A percentile compares a stretch with the other conserved stretches of the same genome.
phyloP scores from a whole-genome alignment of 176 grass and related monocot genomes.

The Eremochloa ophiuroides region DNA sequence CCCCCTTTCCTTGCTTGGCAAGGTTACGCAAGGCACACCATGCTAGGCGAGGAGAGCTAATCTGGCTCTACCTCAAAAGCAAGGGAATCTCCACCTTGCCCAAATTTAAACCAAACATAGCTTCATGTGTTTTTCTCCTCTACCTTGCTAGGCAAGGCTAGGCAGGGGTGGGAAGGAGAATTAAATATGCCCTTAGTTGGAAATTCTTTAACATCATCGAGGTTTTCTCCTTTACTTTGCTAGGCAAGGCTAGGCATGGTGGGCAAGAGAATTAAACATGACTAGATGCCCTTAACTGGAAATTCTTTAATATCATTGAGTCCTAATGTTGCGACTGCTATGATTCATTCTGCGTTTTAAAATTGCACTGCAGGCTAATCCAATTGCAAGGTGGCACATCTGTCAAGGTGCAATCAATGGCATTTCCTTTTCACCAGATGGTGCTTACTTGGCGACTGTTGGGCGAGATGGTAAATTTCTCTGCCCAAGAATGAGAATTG shows the following conservation, averaged over 20 bases:
- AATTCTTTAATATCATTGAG: conserved; percentile 5
- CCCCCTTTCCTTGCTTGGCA: not conserved
- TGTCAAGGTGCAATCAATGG: conserved; percentile 89
- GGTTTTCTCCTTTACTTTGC: not conserved
- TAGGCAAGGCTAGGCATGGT: not conserved
- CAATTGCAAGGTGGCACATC: conserved; percentile 91
- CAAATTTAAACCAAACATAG: not conserved
- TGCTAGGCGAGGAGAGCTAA: not conserved
- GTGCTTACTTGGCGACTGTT: conserved; percentile 79
- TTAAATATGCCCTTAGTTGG: not conserved
- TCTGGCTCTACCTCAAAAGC: not conserved
- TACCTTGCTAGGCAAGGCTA: not conserved
- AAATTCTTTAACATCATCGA: conserved; percentile 5
- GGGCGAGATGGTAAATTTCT: conserved; percentile 84
- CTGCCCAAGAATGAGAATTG: conserved; percentile 3
- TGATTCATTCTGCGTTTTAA: conserved; percentile 35
- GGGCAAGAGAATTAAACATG: not conserved
- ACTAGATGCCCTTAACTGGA: not conserved
- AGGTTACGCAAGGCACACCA: not conserved
- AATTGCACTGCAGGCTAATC: conserved; percentile 72
- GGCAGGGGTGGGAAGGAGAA: not conserved
- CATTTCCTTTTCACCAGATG: conserved; percentile 87
- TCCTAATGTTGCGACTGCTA: not conserved
- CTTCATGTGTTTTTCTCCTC: not conserved
- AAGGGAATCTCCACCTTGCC: not conserved